A percentile compares a stretch with the other conserved stretches of the same genome.
Evolutionary conservation across 2,329 filamentous ascomycete genomes (phyloP).

Genomic region (Neonectria ditissima): DNA sequence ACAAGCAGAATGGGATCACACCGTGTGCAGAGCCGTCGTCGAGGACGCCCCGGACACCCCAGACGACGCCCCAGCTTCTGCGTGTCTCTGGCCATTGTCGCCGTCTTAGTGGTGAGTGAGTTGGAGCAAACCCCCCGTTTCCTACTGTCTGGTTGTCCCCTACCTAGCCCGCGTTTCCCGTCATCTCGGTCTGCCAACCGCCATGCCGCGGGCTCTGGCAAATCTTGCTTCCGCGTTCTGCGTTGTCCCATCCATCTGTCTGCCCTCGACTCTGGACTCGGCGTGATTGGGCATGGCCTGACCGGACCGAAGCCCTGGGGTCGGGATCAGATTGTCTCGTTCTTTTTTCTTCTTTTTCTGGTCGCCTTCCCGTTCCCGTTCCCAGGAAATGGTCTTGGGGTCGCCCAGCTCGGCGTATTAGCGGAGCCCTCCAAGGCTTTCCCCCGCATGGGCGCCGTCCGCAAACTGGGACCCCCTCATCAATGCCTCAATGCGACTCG

Average conservation of each 20-base stretch:
- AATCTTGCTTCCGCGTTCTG: slow-evolving; percentile 29
- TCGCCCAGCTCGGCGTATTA: slow-evolving; percentile 45
- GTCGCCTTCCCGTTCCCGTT: not conserved
- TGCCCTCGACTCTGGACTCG: slow-evolving; percentile 38
- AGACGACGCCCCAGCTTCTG: slow-evolving; percentile 29
- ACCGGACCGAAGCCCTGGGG: slow-evolving; percentile 32
- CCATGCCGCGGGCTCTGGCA: slow-evolving; percentile 30
- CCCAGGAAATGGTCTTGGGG: slow-evolving; percentile 30
- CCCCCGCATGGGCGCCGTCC: slow-evolving; percentile 38
- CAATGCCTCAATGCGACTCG: slow-evolving; percentile 8
- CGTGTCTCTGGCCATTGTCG: slow-evolving; percentile 29
- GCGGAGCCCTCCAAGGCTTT: slow-evolving; percentile 41
- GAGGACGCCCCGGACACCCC: slow-evolving; percentile 18
- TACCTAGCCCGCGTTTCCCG: slow-evolving; percentile 27
- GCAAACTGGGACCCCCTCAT: slow-evolving; percentile 10
- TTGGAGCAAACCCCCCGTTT: slow-evolving; percentile 15
- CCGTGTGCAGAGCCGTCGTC: slow-evolving; percentile 23
- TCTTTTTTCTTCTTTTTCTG: not conserved
- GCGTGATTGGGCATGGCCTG: slow-evolving; percentile 39
- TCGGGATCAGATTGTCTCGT: slow-evolving; percentile 9
- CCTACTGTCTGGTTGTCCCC: slow-evolving; percentile 18
- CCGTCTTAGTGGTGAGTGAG: slow-evolving; percentile 44
- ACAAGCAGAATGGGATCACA: slow-evolving; percentile 20
- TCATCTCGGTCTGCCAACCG: slow-evolving; percentile 31
- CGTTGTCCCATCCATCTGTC: slow-evolving; percentile 33